phyloP scores from a whole-genome alignment of 2,329 filamentous ascomycete genomes.

The Lasiodiplodia gonubiensis region DNA sequence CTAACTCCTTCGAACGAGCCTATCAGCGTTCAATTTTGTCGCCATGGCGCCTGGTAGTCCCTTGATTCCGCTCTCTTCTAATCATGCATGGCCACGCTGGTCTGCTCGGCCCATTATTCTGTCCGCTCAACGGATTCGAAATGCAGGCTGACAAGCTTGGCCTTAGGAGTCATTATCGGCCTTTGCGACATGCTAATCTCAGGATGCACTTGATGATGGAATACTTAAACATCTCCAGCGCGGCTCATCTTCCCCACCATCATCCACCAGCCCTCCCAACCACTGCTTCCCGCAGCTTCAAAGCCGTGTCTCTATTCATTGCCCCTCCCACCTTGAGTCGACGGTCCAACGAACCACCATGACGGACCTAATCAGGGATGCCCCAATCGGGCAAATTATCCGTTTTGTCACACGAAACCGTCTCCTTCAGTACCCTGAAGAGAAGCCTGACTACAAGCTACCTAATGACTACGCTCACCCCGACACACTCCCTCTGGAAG shows the following conservation, averaged over 20 bases:
- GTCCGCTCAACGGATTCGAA: constrained; percentile 10
- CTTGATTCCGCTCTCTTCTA: background rate
- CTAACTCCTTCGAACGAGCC: background rate
- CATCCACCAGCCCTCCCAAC: background rate
- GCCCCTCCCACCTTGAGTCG: background rate
- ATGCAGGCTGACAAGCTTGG: constrained; percentile 3
- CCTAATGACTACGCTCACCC: constrained; percentile 51
- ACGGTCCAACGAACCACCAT: constrained; percentile 33
- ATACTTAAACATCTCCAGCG: background rate
- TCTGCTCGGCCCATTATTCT: constrained; percentile 1
- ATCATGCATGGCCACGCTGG: background rate
- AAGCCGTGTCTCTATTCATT: background rate
- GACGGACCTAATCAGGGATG: constrained; percentile 58
- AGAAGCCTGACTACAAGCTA: constrained; percentile 60
- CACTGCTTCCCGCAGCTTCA: background rate
- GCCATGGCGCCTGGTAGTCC: constrained; percentile 1
- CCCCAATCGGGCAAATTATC: constrained; percentile 64
- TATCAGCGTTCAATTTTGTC: background rate
- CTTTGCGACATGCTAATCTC: background rate
- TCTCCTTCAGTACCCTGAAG: constrained; percentile 65
- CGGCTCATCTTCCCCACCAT: background rate
- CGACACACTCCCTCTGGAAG: constrained; percentile 28
- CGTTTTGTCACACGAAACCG: constrained; percentile 60
- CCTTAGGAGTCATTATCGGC: background rate
- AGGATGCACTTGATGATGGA: background rate